Evolutionary conservation across 225 moss, liverwort and hornwort genomes (phyloP), one percentile per base, ranked within the genome.

Genomic region (Pseudisothecium myosuroides): DNA sequence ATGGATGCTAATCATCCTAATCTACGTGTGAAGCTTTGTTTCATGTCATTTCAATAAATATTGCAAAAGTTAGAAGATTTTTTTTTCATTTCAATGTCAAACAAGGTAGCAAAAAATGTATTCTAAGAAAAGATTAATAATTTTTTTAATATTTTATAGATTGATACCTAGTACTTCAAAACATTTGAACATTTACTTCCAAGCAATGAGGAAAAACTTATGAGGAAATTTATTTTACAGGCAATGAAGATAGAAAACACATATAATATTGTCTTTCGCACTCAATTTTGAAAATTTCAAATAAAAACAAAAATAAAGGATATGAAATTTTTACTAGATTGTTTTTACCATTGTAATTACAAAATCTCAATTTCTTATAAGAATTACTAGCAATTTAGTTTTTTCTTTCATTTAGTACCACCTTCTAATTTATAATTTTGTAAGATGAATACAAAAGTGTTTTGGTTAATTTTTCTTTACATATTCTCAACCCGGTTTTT

Each of bases 61-160:
- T 24, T 54, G 77, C 15, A 54, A 36, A 54, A 54, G 1, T 14
- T 7, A 15, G 1, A 23, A 22, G 24, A 3, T 24, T 8, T 22
- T 36, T 15, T 36, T 21, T 26, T 2, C n/a, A 76, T 32, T 32
- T 36, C 52, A 37, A 36, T 37, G 5, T 23, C 22, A 14, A 76
- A 14, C 0, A 0, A 0, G 11, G 2, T 4, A 21, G 1, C 0
- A 13, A 14, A 27, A 55, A 37, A 55, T 6, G 8, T 24, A 24
- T 16, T 78, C 24, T 55, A 8, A 8, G 9, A 36, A 36, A 24
- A 5, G 2, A 37, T 14, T 14, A 36, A 10, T 37, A 16, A 37
- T 24, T 4, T 14, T 54, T 21, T 13, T 32, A 36, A 2, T 0
- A 37, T 14, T 36, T 19, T 78, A 55, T 24, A n/a, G 17, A n/a